These are phyloP conservation scores for Vitis rotundifolia DNA, from an alignment of 164 flowering plant species.

Conservation along the genomic window DNA sequence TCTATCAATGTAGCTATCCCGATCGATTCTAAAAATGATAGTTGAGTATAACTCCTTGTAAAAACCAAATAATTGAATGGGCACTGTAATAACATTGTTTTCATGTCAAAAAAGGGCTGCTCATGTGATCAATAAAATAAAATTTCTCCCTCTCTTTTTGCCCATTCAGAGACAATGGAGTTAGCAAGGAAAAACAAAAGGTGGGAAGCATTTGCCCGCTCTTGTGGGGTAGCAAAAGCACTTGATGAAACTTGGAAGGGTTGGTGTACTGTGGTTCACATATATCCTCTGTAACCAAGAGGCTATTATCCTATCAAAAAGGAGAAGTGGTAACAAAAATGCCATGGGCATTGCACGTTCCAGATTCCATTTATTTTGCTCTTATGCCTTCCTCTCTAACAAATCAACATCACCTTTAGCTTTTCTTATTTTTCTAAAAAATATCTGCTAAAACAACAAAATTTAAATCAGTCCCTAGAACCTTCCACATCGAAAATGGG, in stretches of 20 bases:
- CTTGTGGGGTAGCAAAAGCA: conserved; percentile 58
- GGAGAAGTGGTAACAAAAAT: conserved; percentile 1
- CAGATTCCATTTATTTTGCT: conserved; percentile 25
- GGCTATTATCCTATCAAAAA: conserved; percentile 12
- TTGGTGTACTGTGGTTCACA: conserved; percentile 31
- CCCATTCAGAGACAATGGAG: conserved; percentile 3
- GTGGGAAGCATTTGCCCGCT: neutral
- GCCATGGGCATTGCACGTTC: conserved; percentile 33
- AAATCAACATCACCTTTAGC: conserved; percentile 28
- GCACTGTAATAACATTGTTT: too few relatives aligned
- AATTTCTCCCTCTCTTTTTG: neutral
- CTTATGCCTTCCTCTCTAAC: conserved; percentile 21
- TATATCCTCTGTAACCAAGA: conserved; percentile 1
- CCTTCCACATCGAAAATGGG: conserved; percentile 27
- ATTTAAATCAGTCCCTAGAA: conserved; percentile 14
- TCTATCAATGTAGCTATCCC: too few relatives aligned
- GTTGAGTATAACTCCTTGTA: too few relatives aligned
- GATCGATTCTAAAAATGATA: too few relatives aligned
- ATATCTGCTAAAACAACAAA: conserved; percentile 4
- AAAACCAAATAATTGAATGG: too few relatives aligned
- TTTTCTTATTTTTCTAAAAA: neutral
- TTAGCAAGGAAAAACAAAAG: conserved; percentile 5
- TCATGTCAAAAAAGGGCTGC: neutral
- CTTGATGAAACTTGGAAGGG: conserved; percentile 15
- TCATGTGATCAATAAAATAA: neutral